A percentile compares a stretch with the other conserved stretches of the same genome.
These are phyloP conservation scores for Dioscorea alata DNA, from an alignment of 106 monocot genomes.

Conservation along the genomic window DNA sequence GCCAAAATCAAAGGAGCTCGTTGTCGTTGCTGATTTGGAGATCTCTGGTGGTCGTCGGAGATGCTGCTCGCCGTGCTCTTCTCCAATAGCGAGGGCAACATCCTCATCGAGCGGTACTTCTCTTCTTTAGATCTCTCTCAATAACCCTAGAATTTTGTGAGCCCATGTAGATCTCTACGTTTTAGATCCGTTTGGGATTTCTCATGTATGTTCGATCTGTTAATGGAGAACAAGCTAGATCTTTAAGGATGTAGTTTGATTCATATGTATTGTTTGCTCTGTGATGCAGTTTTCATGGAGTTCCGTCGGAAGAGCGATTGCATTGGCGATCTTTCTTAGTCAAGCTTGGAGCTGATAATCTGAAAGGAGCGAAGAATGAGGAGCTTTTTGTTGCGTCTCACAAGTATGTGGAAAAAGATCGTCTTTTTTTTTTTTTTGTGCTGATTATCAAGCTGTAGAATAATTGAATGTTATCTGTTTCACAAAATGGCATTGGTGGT, in stretches of 20 bases:
- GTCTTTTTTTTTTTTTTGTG: background rate
- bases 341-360: constrained; percentile 89
- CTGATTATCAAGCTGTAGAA: background rate
- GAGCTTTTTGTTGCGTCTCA: constrained; percentile 98
- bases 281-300: constrained; percentile 79
- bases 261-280: background rate
- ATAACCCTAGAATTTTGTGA: background rate
- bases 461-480: background rate
- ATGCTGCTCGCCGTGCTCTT: constrained; percentile 46
- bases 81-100: constrained; percentile 43
- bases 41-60: background rate
- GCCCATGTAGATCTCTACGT: background rate
- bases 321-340: constrained; percentile 97
- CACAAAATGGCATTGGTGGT: background rate
- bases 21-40: background rate
- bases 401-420: constrained; percentile 45
- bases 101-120: constrained; percentile 35
- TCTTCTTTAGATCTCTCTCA: background rate
- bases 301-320: constrained; percentile 86
- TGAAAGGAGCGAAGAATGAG: constrained; percentile 89
- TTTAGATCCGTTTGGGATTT: background rate
- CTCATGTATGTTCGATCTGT: background rate
- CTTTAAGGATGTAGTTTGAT: background rate
- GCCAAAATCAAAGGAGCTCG: background rate
- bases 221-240: background rate